A percentile compares a stretch with the other conserved stretches of the same genome.
These are phyloP conservation scores for Plasmodium vivax DNA, from an alignment of 169 alveolate genomes.

Conservation along the genomic window DNA sequence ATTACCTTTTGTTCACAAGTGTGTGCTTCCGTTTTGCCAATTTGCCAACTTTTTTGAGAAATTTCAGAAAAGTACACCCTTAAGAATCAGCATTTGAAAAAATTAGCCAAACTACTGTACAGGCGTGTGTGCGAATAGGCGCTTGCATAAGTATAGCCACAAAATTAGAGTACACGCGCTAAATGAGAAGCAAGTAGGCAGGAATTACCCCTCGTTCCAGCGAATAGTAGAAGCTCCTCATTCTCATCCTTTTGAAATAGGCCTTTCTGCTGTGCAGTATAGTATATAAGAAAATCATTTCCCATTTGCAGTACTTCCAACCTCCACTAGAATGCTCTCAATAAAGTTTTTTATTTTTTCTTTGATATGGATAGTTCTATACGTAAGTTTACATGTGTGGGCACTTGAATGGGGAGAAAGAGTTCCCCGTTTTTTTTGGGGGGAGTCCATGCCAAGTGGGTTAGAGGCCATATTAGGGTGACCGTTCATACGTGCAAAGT, in stretches of 20 bases:
- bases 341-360: slow-evolving; percentile 26
- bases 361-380: slow-evolving; percentile 31
- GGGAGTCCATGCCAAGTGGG: neutral
- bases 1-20: neutral
- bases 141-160: neutral
- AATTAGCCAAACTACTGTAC: neutral
- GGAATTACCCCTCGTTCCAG: neutral
- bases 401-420: neutral
- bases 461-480: neutral
- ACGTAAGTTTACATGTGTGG: slow-evolving; percentile 33
- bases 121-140: neutral
- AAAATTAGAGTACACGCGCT: neutral
- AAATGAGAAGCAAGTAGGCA: neutral
- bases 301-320: neutral
- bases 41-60: neutral
- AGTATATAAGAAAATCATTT: neutral
- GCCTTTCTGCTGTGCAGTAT: neutral
- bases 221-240: neutral
- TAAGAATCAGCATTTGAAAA: neutral
- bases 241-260: neutral
- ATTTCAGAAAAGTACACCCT: neutral
- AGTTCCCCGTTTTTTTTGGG: neutral
- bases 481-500: neutral
- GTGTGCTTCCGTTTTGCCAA: neutral
- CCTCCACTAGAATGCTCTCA: slow-evolving; percentile 17